Evolutionary conservation across 495 filamentous ascomycete species (phyloP).

Genomic region (Neurospora sp.): DNA sequence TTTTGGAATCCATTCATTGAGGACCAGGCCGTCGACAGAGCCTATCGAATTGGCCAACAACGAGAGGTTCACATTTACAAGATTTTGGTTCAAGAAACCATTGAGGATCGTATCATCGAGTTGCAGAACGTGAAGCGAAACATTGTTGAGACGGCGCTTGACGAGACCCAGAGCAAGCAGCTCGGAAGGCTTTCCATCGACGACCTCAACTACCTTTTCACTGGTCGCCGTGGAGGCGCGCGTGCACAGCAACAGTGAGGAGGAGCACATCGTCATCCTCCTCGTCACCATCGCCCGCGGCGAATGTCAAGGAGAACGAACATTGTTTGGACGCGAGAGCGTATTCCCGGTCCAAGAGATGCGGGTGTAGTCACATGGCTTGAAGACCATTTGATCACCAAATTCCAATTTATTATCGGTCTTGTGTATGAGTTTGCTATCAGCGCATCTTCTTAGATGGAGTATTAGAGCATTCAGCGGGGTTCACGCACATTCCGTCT

Average conservation of each 20-base stretch:
- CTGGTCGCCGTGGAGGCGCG: constrained; percentile 13
- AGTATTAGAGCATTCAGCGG: not conserved
- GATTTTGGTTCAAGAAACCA: constrained; percentile 64
- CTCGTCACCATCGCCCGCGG: not conserved
- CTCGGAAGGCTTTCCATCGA: constrained; percentile 49
- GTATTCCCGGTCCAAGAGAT: not conserved
- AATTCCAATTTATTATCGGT: not conserved
- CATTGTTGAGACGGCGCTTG: constrained; percentile 70
- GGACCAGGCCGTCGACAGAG: constrained; percentile 88
- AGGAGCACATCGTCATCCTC: not conserved
- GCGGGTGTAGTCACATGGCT: not conserved
- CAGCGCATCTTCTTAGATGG: not conserved
- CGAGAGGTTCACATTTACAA: constrained; percentile 69
- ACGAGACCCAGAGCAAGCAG: constrained; percentile 61
- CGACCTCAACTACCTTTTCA: constrained; percentile 68
- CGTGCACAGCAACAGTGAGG: not conserved
- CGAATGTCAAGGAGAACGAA: not conserved
- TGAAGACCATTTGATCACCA: not conserved
- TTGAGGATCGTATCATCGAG: constrained; percentile 80
- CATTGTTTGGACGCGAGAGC: not conserved
- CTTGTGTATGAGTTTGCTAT: not conserved
- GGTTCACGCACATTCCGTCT: not conserved
- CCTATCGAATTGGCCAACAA: constrained; percentile 81
- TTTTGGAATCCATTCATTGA: constrained; percentile 98
- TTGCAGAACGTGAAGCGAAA: constrained; percentile 79